Evolutionary conservation across 2,329 filamentous ascomycete genomes (phyloP).

Genomic region (Exophiala lecanii-corni): DNA sequence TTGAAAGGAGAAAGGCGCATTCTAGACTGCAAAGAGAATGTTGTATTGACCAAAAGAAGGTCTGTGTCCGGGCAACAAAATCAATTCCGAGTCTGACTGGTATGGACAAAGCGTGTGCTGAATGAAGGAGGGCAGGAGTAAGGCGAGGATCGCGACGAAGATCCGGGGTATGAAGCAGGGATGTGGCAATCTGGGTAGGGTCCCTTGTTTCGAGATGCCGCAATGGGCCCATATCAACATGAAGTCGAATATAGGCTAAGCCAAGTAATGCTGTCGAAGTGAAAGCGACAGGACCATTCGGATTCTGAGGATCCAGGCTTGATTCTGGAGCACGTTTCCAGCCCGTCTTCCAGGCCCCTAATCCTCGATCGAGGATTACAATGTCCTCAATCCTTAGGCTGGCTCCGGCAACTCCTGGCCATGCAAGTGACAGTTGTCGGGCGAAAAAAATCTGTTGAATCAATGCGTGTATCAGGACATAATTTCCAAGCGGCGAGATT

Average conservation of each 20-base stretch:
- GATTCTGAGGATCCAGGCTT: constrained; percentile 50
- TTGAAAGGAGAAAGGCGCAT: constrained; percentile 47
- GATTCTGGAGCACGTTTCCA: constrained; percentile 53
- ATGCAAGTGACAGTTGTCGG: constrained; percentile 44
- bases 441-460: constrained; percentile 52
- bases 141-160: constrained; percentile 43
- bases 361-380: constrained; percentile 41
- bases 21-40: constrained; percentile 52
- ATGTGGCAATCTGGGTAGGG: constrained; percentile 42
- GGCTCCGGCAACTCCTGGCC: constrained; percentile 39
- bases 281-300: constrained; percentile 51
- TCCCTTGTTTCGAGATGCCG: constrained; percentile 46
- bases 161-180: constrained; percentile 40
- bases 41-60: constrained; percentile 53
- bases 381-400: constrained; percentile 43
- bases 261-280: constrained; percentile 47
- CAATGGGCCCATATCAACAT: constrained; percentile 45
- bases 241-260: constrained; percentile 44
- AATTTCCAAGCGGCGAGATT: constrained; percentile 50
- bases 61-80: constrained; percentile 50
- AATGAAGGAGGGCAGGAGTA: constrained; percentile 49
- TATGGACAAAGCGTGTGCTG: constrained; percentile 52
- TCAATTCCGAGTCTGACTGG: constrained; percentile 51
- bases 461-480: constrained; percentile 52
- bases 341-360: constrained; percentile 48